Evolutionary conservation across 306 rosid genomes (phyloP).

Genomic region (Castanopsis chinensis): DNA sequence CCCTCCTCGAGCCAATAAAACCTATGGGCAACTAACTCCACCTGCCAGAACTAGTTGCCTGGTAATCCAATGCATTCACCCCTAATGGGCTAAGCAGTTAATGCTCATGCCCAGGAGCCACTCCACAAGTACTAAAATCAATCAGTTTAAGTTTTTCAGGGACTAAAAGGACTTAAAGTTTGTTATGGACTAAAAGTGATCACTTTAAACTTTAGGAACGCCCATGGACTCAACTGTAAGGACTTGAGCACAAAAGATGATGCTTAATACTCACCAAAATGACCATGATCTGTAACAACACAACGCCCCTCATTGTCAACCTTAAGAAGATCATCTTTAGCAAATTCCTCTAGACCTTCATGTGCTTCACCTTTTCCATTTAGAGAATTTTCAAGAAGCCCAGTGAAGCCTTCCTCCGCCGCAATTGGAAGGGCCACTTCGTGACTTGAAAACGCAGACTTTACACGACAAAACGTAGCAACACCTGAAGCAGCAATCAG

Average conservation of each 20-base stretch:
- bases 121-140: no score
- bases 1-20: no score
- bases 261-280: conserved; percentile 56
- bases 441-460: conserved; percentile 68
- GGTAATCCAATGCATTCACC: no score
- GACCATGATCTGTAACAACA: conserved; percentile 77
- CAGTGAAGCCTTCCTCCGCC: conserved; percentile 89
- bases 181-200: no score
- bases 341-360: conserved; percentile 55
- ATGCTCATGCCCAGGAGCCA: no score
- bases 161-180: no score
- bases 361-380: conserved; percentile 35
- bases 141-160: no score
- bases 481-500: conserved; percentile 50
- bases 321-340: conserved; percentile 62
- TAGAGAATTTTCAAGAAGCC: conserved; percentile 44
- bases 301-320: conserved; percentile 90
- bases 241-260: neutral
- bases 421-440: conserved; percentile 71
- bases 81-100: no score
- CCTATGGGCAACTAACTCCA: no score
- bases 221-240: no score
- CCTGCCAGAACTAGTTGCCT: no score
- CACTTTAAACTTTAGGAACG: no score
- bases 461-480: conserved; percentile 87